A percentile compares a stretch with the other conserved stretches of the same genome.
phyloP scores from a whole-genome alignment of 2,329 filamentous ascomycete genomes.

The Dryadomyces quercus-mongolicae region DNA sequence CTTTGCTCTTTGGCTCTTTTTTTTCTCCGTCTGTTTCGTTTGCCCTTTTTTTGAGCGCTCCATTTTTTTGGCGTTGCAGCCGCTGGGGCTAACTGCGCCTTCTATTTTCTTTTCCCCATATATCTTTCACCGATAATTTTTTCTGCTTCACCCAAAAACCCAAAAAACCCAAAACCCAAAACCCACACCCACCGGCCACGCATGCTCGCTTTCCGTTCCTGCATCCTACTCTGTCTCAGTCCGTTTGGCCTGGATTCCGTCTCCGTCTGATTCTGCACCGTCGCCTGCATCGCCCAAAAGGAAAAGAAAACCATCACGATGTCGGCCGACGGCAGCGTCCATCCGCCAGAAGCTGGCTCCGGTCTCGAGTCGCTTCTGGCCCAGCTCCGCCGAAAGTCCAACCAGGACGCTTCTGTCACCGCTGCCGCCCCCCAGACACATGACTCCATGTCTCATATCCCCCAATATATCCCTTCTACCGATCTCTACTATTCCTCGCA shows the following conservation, averaged over 20 bases:
- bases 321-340: slow-evolving; percentile 8
- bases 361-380: slow-evolving; percentile 29
- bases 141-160: background rate
- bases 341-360: slow-evolving; percentile 17
- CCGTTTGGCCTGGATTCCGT: background rate
- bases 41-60: background rate
- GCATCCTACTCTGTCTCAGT: background rate
- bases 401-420: slow-evolving; percentile 13
- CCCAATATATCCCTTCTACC: slow-evolving; percentile 9
- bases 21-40: background rate
- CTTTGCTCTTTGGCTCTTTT: background rate
- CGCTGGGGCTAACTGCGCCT: background rate
- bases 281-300: background rate
- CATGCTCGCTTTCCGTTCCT: background rate
- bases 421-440: slow-evolving; percentile 13
- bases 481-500: slow-evolving; percentile 17
- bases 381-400: slow-evolving; percentile 24
- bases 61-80: background rate
- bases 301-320: no score
- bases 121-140: background rate
- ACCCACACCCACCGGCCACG: no score
- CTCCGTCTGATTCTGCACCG: background rate
- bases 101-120: background rate
- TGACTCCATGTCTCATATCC: slow-evolving; percentile 18
- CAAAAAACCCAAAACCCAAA: no score